Evolutionary conservation across 2,329 filamentous ascomycete genomes (phyloP), one percentile per base, ranked within the genome.

Genomic region (Fusarium secorum): DNA sequence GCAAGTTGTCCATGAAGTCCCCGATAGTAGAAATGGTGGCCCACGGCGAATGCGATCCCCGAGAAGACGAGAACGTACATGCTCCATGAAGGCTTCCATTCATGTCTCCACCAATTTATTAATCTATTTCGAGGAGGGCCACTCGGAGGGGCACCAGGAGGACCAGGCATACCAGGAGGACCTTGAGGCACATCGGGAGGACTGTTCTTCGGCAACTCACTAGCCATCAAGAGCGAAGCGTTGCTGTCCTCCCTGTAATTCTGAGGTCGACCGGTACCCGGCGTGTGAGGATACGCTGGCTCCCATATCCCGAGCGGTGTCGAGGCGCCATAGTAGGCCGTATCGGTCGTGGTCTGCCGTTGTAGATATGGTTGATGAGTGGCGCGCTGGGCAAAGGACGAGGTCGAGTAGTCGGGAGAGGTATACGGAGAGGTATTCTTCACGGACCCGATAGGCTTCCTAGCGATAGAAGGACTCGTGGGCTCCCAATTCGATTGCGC

Each of bases 51-150:
- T 49, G 72, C 60, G 35, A 76, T 65, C 15, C 74, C 74, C 8
- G 51, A 64, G 7, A 70, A 39, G 53, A 76, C 60, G 15, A 76
- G 73, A 18, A 56, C 36, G 42, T 74, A 75, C 74, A 76, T 76
- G 38, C 70, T 76, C 74, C 74, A 76, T 17, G 66, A 64, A 24
- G 72, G 71, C 48, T 58, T 74, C 74, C 74, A 76, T 53, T 62
- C 62, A 5, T 49, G 60, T 24, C 61, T 30, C 70, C 70, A 72
- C 70, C 70, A 72, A 20, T 70, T 53, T 38, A 57, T 38, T 5
- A 66, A 28, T 11, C 24, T 51, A 17, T 11, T 32, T 30, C 38
- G 30, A 5, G 24, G 46, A 32, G 58, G 58, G 17, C 44, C 20
- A 32, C 20, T 38, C 11, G 35, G 35, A 18, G 62, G 62, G 11